A percentile compares a stretch with the other conserved stretches of the same genome.
Evolutionary conservation across 148 eudicot genomes (phyloP).

Genomic region (Cornus florida): DNA sequence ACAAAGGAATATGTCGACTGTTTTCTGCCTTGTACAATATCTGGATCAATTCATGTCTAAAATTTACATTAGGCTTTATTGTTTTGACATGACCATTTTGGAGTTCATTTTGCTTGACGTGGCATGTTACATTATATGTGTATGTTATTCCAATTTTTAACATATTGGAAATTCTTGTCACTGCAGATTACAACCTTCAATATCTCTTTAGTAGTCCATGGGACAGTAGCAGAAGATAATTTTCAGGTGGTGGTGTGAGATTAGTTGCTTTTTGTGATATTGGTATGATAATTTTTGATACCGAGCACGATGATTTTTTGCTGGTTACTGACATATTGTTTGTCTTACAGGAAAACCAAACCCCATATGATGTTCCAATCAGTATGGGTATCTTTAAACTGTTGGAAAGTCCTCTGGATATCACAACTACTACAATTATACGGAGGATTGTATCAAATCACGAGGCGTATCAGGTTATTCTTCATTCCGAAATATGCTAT

Average conservation of each 20-base stretch:
- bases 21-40: background rate
- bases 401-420: slow-evolving; percentile 89
- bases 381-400: slow-evolving; percentile 71
- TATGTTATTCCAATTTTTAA: background rate
- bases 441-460: slow-evolving; percentile 91
- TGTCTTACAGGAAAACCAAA: slow-evolving; percentile 60
- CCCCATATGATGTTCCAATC: slow-evolving; percentile 79
- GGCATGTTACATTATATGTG: background rate
- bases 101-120: background rate
- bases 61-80: background rate
- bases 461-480: slow-evolving; percentile 86
- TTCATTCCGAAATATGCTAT: background rate
- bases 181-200: slow-evolving; percentile 90
- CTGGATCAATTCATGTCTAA: background rate
- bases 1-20: background rate
- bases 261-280: background rate
- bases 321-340: slow-evolving; percentile 12
- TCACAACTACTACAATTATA: slow-evolving; percentile 89
- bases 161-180: slow-evolving; percentile 14
- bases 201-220: slow-evolving; percentile 88
- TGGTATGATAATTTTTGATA: background rate
- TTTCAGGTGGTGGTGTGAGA: slow-evolving; percentile 51
- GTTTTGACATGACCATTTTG: background rate
- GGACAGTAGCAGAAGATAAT: slow-evolving; percentile 91
- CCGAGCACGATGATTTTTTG: slow-evolving; percentile 10